Percentiles rank a stretch among this genome's conserved stretches.
phyloP scores from a whole-genome alignment of 1,139 yeast genomes.

The Yamadazyma siamensis region DNA sequence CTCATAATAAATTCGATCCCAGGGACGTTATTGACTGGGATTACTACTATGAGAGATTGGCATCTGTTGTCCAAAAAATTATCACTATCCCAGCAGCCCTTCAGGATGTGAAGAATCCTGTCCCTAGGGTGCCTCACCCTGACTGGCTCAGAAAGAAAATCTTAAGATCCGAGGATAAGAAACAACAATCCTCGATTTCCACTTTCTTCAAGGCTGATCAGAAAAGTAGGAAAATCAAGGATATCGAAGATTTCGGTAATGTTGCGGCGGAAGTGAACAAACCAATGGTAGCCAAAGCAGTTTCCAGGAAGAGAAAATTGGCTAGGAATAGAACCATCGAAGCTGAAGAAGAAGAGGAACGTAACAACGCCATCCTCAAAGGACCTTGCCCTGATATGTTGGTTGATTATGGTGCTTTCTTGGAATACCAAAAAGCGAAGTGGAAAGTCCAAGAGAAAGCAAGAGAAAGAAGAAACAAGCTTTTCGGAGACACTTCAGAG shows the following conservation, averaged over 20 bases:
- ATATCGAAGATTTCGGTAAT: slow-evolving; percentile 76
- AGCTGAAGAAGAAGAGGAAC: slow-evolving; percentile 42
- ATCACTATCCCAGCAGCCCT: slow-evolving; percentile 97
- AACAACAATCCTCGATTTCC: slow-evolving; percentile 66
- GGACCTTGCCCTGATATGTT: slow-evolving; percentile 68
- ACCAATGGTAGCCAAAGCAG: slow-evolving; percentile 50
- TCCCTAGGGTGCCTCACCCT: slow-evolving; percentile 91
- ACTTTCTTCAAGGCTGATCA: slow-evolving; percentile 51
- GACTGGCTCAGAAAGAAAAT: slow-evolving; percentile 82
- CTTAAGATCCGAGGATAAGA: slow-evolving; percentile 55
- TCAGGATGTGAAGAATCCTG: slow-evolving; percentile 88
- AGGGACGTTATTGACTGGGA: slow-evolving; percentile 90
- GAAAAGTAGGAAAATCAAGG: slow-evolving; percentile 39
- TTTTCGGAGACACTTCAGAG: slow-evolving; percentile 68
- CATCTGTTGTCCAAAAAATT: slow-evolving; percentile 90
- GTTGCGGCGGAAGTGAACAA: slow-evolving; percentile 19
- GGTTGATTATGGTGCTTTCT: slow-evolving; percentile 73
- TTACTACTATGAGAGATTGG: slow-evolving; percentile 86
- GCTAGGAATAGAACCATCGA: slow-evolving; percentile 23
- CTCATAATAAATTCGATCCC: slow-evolving; percentile 82
- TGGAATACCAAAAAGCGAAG: slow-evolving; percentile 74
- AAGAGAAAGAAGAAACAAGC: slow-evolving; percentile 64
- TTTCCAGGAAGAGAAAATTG: slow-evolving; percentile 34
- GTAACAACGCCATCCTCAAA: slow-evolving; percentile 43
- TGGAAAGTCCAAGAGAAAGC: slow-evolving; percentile 79